Conservation (phyloP, 139 green algal genomes). For the Coelastrella sp. region DNA sequence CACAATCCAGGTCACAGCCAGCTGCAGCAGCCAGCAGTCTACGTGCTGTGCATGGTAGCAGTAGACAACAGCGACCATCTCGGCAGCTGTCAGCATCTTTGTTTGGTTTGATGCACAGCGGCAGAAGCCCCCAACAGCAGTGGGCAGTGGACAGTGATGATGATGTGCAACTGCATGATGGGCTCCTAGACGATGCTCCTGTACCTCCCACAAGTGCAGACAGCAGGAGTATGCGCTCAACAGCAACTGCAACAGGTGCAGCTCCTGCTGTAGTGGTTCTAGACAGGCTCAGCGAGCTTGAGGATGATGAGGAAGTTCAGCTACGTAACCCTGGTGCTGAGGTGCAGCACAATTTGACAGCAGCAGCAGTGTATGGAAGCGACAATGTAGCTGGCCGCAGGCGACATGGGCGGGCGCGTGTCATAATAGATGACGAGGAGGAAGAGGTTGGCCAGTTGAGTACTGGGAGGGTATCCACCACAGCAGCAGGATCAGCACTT, state of each 20-base stretch:
- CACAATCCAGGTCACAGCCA: background rate
- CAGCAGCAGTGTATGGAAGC: conserved; percentile 1
- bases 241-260: conserved; percentile 11
- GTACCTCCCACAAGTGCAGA: background rate
- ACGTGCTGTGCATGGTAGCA: background rate
- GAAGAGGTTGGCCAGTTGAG: background rate
- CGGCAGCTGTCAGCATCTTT: background rate
- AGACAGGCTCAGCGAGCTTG: background rate
- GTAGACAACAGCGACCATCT: background rate
- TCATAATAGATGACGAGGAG: background rate
- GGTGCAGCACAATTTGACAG: background rate
- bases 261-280: background rate
- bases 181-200: background rate
- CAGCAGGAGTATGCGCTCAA: background rate
- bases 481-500: background rate
- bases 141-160: background rate
- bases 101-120: background rate
- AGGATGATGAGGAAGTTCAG: background rate
- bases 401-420: background rate
- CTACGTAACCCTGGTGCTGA: background rate
- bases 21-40: background rate
- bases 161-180: conserved; percentile 5
- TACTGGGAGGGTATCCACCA: no score
- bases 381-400: background rate
- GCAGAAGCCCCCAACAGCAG: conserved; percentile 30